Conservation (phyloP, 352 stramenopile species). For the Phytophthora palmivora region DNA sequence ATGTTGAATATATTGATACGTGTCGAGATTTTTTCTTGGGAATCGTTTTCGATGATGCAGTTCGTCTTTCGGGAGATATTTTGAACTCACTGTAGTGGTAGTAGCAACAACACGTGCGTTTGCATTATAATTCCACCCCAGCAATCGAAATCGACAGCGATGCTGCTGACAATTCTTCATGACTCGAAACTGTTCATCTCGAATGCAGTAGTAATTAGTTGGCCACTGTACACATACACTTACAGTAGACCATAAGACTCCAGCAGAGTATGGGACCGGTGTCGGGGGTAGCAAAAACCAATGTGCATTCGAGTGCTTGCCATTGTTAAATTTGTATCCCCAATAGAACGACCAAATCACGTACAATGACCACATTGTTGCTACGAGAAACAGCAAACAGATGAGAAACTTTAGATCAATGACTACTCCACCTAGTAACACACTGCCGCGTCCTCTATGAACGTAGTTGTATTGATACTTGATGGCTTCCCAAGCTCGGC, state of each 20-base stretch:
- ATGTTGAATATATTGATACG: conserved; percentile 9
- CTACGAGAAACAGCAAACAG: conserved; percentile 19
- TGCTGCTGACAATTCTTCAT: background rate
- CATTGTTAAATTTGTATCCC: background rate
- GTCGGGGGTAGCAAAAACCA: conserved; percentile 22
- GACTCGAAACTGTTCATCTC: background rate
- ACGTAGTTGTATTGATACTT: conserved; percentile 25
- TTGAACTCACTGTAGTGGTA: background rate
- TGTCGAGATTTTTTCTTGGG: background rate
- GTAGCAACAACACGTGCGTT: conserved; percentile 6
- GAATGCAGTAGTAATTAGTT: conserved; percentile 35
- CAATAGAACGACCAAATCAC: background rate
- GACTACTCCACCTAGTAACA: conserved; percentile 26
- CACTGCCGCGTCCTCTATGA: conserved; percentile 16
- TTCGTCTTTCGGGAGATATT: conserved; percentile 10
- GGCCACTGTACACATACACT: conserved; percentile 42
- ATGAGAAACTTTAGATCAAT: conserved; percentile 43
- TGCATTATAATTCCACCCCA: background rate
- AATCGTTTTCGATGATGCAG: background rate
- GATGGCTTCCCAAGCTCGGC: background rate
- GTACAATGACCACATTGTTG: background rate
- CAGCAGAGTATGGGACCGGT: conserved; percentile 36
- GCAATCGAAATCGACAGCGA: conserved; percentile 2
- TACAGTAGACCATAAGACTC: conserved; percentile 27
- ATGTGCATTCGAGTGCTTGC: background rate